These are phyloP conservation scores for Plasmodium yoelii DNA, from an alignment of 169 alveolate genomes.

Conservation along the genomic window DNA sequence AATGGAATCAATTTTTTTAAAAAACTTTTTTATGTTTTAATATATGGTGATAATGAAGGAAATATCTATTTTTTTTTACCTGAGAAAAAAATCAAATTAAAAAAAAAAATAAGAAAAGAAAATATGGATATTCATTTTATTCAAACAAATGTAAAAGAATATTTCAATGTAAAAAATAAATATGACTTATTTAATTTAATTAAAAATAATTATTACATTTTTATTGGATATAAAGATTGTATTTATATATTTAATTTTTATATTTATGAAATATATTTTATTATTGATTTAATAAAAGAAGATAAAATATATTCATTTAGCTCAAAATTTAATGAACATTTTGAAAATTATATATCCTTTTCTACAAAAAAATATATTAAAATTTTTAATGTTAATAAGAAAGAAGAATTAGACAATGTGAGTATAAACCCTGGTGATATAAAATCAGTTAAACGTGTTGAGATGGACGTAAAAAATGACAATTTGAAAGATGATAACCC, in stretches of 20 bases:
- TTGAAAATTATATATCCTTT: conserved; percentile 26
- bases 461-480: not conserved
- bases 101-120: conserved; percentile 29
- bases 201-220: conserved; percentile 21
- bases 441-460: not conserved
- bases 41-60: conserved; percentile 72
- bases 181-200: conserved; percentile 10
- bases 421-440: not conserved
- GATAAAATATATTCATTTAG: conserved; percentile 23
- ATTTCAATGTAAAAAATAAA: conserved; percentile 22
- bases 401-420: not conserved
- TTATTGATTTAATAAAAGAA: conserved; percentile 16
- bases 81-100: conserved; percentile 48
- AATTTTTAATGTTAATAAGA: conserved; percentile 25
- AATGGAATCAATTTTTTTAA: not conserved
- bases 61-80: conserved; percentile 45
- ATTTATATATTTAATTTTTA: conserved; percentile 33
- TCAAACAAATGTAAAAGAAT: conserved; percentile 71
- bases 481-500: not conserved
- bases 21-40: conserved; percentile 44
- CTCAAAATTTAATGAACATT: conserved; percentile 3
- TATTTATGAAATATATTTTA: conserved; percentile 31
- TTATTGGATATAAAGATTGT: conserved; percentile 38
- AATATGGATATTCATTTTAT: conserved; percentile 21
- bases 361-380: conserved; percentile 50